These are phyloP conservation scores for Nicotiana paniculata DNA, from an alignment of 257 asterid genomes.

Conservation along the genomic window DNA sequence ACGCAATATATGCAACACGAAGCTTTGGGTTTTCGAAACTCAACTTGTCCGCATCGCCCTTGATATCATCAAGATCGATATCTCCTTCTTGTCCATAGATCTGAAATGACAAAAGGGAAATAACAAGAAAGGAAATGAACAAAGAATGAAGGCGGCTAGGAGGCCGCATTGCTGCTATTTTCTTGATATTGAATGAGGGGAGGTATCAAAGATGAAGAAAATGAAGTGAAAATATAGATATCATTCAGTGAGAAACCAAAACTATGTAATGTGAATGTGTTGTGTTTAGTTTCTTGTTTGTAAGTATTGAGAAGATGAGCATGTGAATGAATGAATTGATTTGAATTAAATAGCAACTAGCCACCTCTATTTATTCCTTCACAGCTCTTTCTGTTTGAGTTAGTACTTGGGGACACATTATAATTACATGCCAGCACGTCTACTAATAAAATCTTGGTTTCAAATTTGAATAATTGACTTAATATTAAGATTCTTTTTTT, in stretches of 20 bases:
- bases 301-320: neutral
- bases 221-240: neutral
- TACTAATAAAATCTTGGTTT: neutral
- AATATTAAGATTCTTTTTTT: neutral
- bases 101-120: constrained; percentile 15
- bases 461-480: neutral
- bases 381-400: neutral
- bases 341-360: neutral
- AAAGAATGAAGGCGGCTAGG: neutral
- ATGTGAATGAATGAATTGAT: neutral
- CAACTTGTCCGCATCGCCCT: constrained; percentile 11
- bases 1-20: constrained; percentile 50
- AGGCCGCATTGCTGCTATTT: constrained; percentile 2
- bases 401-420: neutral
- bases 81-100: constrained; percentile 27
- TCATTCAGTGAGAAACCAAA: neutral
- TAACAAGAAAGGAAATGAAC: neutral
- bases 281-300: neutral
- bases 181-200: neutral
- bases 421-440: constrained; percentile 8
- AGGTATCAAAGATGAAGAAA: neutral
- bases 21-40: constrained; percentile 49
- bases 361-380: constrained; percentile 3
- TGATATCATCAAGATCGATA: constrained; percentile 12
- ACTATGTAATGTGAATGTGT: neutral